These are phyloP conservation scores for Thozetella sp. DNA, from an alignment of 495 filamentous ascomycete species.

Conservation along the genomic window DNA sequence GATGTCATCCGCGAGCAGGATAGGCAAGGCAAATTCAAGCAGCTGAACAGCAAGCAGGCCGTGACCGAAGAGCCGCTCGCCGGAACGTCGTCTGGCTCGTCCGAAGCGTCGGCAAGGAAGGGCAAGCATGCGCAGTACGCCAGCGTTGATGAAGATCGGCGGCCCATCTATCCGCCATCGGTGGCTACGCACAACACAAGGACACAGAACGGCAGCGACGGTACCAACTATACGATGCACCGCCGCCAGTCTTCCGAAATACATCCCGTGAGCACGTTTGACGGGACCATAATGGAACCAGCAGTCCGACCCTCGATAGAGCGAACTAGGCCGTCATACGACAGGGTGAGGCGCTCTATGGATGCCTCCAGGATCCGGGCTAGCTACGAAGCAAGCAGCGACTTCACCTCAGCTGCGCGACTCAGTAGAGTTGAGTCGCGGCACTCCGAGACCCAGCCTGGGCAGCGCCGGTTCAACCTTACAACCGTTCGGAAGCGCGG, in stretches of 20 bases:
- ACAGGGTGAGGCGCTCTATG: constrained; percentile 74
- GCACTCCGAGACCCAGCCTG: constrained; percentile 37
- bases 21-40: constrained; percentile 73
- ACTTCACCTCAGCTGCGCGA: constrained; percentile 87
- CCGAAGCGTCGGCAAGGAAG: constrained; percentile 54
- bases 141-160: constrained; percentile 76
- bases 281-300: constrained; percentile 18
- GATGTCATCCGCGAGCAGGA: constrained; percentile 97
- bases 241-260: constrained; percentile 54
- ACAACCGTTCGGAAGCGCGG: constrained; percentile 33
- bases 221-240: constrained; percentile 81
- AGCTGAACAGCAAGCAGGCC: constrained; percentile 6
- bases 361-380: constrained; percentile 63
- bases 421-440: constrained; percentile 81
- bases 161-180: constrained; percentile 91
- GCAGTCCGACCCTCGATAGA: constrained; percentile 61
- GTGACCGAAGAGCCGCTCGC: constrained; percentile 21
- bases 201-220: constrained; percentile 90
- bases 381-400: constrained; percentile 82
- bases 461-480: constrained; percentile 29
- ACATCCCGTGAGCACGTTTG: constrained; percentile 28
- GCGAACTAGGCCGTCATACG: constrained; percentile 74
- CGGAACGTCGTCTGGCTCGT: constrained; percentile 41
- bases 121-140: constrained; percentile 59
- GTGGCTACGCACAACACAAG: constrained; percentile 79